These are phyloP conservation scores for Lojkania enalia DNA, from an alignment of 2,329 filamentous ascomycete species.

Conservation along the genomic window DNA sequence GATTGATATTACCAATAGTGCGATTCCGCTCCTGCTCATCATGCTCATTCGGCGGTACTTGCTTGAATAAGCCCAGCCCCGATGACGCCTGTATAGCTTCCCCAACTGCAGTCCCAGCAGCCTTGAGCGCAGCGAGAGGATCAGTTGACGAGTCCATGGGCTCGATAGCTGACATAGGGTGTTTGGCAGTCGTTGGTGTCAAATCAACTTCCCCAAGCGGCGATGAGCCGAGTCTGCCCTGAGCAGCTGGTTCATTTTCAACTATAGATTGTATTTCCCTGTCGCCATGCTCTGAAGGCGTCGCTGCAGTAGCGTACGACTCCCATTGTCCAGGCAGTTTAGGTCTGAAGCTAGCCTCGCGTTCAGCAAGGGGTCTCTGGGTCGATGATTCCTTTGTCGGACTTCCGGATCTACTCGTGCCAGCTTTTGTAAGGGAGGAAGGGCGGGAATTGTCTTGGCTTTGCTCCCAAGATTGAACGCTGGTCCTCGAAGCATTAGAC, in stretches of 20 bases:
- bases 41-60: slow-evolving; percentile 10
- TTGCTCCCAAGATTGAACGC: slow-evolving; percentile 45
- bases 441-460: slow-evolving; percentile 44
- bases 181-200: slow-evolving; percentile 44
- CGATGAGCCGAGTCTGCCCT: slow-evolving; percentile 3
- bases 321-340: slow-evolving; percentile 59
- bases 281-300: slow-evolving; percentile 33
- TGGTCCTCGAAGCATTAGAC: slow-evolving; percentile 48
- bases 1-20: slow-evolving; percentile 39
- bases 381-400: slow-evolving; percentile 20
- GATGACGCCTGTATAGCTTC: slow-evolving; percentile 49
- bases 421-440: slow-evolving; percentile 34
- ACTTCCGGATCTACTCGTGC: slow-evolving; percentile 12
- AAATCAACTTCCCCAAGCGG: slow-evolving; percentile 36
- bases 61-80: slow-evolving; percentile 32
- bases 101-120: slow-evolving; percentile 53
- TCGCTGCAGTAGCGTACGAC: slow-evolving; percentile 51
- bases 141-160: slow-evolving; percentile 23
- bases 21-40: slow-evolving; percentile 6
- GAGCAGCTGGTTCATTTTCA: slow-evolving; percentile 9
- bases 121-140: slow-evolving; percentile 50
- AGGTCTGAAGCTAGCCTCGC: slow-evolving; percentile 53
- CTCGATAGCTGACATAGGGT: slow-evolving; percentile 26
- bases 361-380: slow-evolving; percentile 33
- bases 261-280: slow-evolving; percentile 20